Evolutionary conservation across 306 rosid species (phyloP).

Genomic region (Begonia masoniana): DNA sequence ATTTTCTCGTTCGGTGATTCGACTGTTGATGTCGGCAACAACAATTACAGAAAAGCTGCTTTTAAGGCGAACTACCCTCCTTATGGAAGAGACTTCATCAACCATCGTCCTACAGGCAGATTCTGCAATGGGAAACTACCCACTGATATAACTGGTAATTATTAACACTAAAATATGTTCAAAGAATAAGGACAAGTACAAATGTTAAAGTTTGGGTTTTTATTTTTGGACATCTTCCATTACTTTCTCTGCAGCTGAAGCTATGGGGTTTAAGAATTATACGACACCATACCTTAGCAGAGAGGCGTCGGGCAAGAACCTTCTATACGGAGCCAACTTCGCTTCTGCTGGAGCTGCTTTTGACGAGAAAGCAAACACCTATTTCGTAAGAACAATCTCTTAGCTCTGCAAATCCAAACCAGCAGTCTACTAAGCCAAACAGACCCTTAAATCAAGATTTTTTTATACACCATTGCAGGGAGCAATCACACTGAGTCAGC

Average conservation of each 20-base stretch:
- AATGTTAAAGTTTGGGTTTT: too few species aligned
- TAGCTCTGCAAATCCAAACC: too few species aligned
- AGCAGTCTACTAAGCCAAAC: too few species aligned
- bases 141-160: slow-evolving; percentile 43
- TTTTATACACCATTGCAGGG: too few species aligned
- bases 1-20: slow-evolving; percentile 60
- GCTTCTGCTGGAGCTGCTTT: slow-evolving; percentile 97
- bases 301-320: slow-evolving; percentile 75
- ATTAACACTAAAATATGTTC: neutral
- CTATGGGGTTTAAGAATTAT: slow-evolving; percentile 55
- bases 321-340: slow-evolving; percentile 73
- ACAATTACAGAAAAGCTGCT: slow-evolving; percentile 20
- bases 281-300: slow-evolving; percentile 88
- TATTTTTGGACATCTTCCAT: too few species aligned
- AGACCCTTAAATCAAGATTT: too few species aligned
- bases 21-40: slow-evolving; percentile 59
- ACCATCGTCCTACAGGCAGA: slow-evolving; percentile 40
- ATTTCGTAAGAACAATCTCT: slow-evolving; percentile 29
- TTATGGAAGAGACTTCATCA: slow-evolving; percentile 36
- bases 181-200: too few species aligned
- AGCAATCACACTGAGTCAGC: too few species aligned
- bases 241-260: slow-evolving; percentile 38
- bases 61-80: slow-evolving; percentile 46
- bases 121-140: slow-evolving; percentile 40
- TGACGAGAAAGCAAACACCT: slow-evolving; percentile 58